These are phyloP conservation scores for Lachnellula cervina DNA, from an alignment of 2,329 filamentous ascomycete species.

Conservation along the genomic window DNA sequence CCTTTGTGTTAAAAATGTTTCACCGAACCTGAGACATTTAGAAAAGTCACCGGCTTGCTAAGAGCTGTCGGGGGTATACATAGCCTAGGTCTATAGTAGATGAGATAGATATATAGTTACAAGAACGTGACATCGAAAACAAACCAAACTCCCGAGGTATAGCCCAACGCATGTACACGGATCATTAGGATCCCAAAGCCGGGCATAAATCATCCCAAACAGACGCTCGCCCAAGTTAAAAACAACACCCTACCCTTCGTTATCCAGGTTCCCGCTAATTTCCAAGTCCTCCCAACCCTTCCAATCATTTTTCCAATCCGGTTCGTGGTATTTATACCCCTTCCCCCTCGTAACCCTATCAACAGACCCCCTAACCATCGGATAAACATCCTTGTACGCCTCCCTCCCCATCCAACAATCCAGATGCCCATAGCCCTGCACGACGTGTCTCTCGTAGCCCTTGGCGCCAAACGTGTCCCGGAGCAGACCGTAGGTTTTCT, in stretches of 20 bases:
- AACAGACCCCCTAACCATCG: slow-evolving; percentile 49
- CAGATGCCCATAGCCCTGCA: slow-evolving; percentile 55
- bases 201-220: too few species aligned
- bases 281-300: slow-evolving; percentile 9
- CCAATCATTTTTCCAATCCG: slow-evolving; percentile 23
- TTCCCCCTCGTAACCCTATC: slow-evolving; percentile 41
- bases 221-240: too few species aligned
- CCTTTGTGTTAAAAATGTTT: too few species aligned
- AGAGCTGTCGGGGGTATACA: too few species aligned
- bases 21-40: too few species aligned
- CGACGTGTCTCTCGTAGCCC: slow-evolving; percentile 47
- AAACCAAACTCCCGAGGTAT: too few species aligned
- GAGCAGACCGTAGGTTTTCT: slow-evolving; percentile 48
- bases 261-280: background rate
- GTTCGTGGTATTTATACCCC: slow-evolving; percentile 23
- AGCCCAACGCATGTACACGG: too few species aligned
- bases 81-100: too few species aligned
- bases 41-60: too few species aligned
- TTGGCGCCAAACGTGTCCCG: slow-evolving; percentile 46
- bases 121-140: too few species aligned
- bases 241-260: background rate
- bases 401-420: slow-evolving; percentile 59
- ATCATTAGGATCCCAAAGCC: too few species aligned
- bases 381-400: slow-evolving; percentile 56
- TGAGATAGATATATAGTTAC: too few species aligned